Conservation (phyloP, 768 basidiomycete genomes). For the Russula foetens region DNA sequence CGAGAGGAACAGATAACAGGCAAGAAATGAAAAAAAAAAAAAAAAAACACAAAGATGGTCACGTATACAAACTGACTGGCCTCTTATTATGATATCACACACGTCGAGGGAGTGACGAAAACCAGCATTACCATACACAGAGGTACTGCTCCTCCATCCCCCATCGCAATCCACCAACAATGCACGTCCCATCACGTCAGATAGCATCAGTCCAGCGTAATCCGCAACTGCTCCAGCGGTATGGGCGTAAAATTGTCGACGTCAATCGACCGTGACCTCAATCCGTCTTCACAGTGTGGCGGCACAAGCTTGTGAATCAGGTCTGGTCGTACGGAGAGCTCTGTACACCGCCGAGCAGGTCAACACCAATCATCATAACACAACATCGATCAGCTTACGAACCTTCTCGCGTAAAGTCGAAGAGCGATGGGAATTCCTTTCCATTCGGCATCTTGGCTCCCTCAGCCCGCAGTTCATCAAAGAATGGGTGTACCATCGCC, state of each 20-base stretch:
- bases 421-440: constrained; percentile 88
- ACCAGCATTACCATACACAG: constrained; percentile 12
- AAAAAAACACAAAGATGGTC: neutral
- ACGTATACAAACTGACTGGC: neutral
- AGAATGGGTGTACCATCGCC: constrained; percentile 93
- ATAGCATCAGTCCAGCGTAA: constrained; percentile 66
- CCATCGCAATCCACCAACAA: neutral
- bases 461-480: constrained; percentile 88
- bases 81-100: constrained; percentile 12
- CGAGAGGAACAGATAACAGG: neutral
- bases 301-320: constrained; percentile 90
- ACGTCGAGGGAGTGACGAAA: neutral
- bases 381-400: constrained; percentile 27
- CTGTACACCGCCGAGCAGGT: constrained; percentile 34
- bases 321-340: constrained; percentile 94
- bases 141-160: neutral
- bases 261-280: constrained; percentile 78
- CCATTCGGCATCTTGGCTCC: constrained; percentile 95
- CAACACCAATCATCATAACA: neutral
- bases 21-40: no score
- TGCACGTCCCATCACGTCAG: neutral
- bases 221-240: constrained; percentile 92
- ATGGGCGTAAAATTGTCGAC: constrained; percentile 93
- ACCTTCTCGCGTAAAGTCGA: constrained; percentile 97
- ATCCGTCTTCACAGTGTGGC: constrained; percentile 79